Base-by-base conservation (phyloP, 805 yeast species). In the Saccharomycopsis oosterbeekiorum region DNA sequence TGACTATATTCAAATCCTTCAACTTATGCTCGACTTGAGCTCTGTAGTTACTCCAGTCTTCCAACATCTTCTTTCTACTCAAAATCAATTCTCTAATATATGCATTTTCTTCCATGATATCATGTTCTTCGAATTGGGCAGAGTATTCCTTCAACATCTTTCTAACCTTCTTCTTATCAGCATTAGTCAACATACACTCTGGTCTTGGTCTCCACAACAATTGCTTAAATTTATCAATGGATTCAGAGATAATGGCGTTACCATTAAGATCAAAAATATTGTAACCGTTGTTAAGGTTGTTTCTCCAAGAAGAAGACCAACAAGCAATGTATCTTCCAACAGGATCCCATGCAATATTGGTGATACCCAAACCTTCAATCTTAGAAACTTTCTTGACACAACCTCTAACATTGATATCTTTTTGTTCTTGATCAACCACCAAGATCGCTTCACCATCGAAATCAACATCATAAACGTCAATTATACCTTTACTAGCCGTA, bases 181-280 rank as follows among this genome's bases (percentile, higher is more conserved):
- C 86, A 68, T 85, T 84, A 64, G 85, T 78, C 71, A 94, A 82
- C 66, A 85, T 74, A 1, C 91, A 80, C 19, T 82, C 83, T 58
- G 99, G 99, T 77, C 99, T 86, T 70, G 98, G 98, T 80, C 99
- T 88, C 99, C 99, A 94, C 65, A 83, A 78, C 70, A 93, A 89
- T 65, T 88, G 92, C 76, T 85, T 88, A 82, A 94, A 90, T 60
- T 85, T 88, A 68, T 89, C 94, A 64, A 89, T 74, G 26, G 80
- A 74, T 70, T 92, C 96, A 68, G 88, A 94, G 67, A 85, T 84
- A 64, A 89, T 73, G 66, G 84, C 67, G 67, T 78, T 80, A 70
- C 99, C 99, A 57, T 88, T 85, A 73, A 89, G 80, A 73, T 91
- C 96, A 76, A 80, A 92, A 66, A 94, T 76, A 73, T 84, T 89